Percentiles rank a stretch among this genome's conserved stretches.
Conservation (phyloP, 2,329 filamentous ascomycete genomes). For the Sclerotinia spermophila region DNA sequence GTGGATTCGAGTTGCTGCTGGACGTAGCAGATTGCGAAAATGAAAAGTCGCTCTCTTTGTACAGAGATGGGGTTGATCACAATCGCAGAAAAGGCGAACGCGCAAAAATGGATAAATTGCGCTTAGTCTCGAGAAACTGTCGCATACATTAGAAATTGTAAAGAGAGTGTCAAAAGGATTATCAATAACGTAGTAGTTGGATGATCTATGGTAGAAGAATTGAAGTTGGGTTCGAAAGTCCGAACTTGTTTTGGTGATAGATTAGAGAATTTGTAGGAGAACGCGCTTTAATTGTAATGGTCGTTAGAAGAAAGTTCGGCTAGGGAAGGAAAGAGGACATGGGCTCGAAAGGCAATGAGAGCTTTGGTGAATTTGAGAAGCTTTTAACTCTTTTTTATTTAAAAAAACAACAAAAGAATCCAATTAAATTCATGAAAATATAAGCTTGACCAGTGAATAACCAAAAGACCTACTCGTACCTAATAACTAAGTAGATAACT, state of each 20-base stretch:
- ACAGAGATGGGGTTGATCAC: slow-evolving; percentile 26
- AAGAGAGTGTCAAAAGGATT: slow-evolving; percentile 26
- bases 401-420: too few relatives aligned
- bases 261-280: slow-evolving; percentile 20
- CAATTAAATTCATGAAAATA: slow-evolving; percentile 19
- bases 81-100: slow-evolving; percentile 32
- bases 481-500: slow-evolving; percentile 17
- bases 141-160: slow-evolving; percentile 34
- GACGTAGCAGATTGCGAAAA: slow-evolving; percentile 18
- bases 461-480: too few relatives aligned
- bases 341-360: neutral
- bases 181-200: slow-evolving; percentile 17
- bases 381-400: neutral
- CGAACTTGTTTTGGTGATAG: slow-evolving; percentile 20
- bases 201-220: slow-evolving; percentile 19
- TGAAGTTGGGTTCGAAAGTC: slow-evolving; percentile 19
- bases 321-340: slow-evolving; percentile 4
- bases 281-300: slow-evolving; percentile 12
- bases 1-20: slow-evolving; percentile 9
- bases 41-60: slow-evolving; percentile 20
- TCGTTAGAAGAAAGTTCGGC: slow-evolving; percentile 17
- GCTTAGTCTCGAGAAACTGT: slow-evolving; percentile 28
- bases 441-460: slow-evolving; percentile 7
- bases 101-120: slow-evolving; percentile 29
- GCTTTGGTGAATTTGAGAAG: neutral